Conservation (phyloP, 2,329 filamentous ascomycete genomes). For the Pezicula neosporulosa region DNA sequence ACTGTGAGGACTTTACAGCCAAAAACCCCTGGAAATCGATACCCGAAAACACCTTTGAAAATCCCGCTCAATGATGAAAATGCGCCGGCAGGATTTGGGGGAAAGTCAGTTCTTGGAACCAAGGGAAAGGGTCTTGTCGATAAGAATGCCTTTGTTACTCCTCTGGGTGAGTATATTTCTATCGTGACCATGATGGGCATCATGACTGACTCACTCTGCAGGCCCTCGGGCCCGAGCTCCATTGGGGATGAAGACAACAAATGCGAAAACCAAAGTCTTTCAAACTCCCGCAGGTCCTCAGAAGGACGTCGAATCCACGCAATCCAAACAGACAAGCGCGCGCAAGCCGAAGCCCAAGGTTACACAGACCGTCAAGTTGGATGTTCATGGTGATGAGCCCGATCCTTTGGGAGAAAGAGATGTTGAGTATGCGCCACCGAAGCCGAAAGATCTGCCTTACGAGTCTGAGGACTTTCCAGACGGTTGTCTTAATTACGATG, state of each 20-base stretch:
- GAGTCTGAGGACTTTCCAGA: conserved; percentile 66
- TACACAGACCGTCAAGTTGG: conserved; percentile 56
- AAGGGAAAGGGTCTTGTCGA: conserved; percentile 54
- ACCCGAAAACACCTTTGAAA: conserved; percentile 80
- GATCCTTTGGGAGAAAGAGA: conserved; percentile 60
- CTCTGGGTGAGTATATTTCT: conserved; percentile 59
- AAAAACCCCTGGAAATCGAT: conserved; percentile 76
- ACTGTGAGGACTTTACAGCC: conserved; percentile 56
- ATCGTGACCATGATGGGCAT: not conserved
- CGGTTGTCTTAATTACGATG: conserved; percentile 52
- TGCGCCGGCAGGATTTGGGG: conserved; percentile 52
- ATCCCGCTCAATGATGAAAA: conserved; percentile 84
- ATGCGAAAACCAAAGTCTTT: conserved; percentile 73
- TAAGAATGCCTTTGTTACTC: conserved; percentile 71
- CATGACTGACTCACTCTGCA: conserved; percentile 3
- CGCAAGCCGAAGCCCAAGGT: conserved; percentile 58
- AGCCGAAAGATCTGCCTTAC: conserved; percentile 61
- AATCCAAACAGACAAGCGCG: conserved; percentile 53
- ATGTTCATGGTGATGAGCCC: conserved; percentile 53
- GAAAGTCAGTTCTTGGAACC: conserved; percentile 55
- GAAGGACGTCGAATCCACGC: conserved; percentile 60
- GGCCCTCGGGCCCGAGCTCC: conserved; percentile 68
- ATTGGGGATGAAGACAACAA: conserved; percentile 92
- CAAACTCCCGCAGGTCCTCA: conserved; percentile 64
- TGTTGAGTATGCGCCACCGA: conserved; percentile 86